These are phyloP conservation scores for Hypoxylon sp. DNA, from an alignment of 2,329 filamentous ascomycete genomes.

Conservation along the genomic window DNA sequence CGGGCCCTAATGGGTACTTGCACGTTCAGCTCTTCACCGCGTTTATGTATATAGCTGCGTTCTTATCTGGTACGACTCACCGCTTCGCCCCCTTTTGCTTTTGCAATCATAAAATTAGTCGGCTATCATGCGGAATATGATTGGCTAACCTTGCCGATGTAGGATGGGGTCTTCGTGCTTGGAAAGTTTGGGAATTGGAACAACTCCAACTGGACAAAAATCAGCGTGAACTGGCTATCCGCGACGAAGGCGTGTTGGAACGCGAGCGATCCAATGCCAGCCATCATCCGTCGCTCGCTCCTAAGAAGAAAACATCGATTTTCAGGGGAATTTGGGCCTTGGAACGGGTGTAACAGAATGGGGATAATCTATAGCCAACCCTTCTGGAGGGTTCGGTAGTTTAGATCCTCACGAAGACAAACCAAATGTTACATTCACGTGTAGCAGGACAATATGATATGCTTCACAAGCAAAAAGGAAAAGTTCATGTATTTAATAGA, in stretches of 20 bases:
- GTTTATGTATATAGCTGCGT: constrained; percentile 66
- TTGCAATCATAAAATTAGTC: background rate
- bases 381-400: no score
- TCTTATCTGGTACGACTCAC: constrained; percentile 52
- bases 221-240: constrained; percentile 43
- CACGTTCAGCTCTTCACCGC: constrained; percentile 67
- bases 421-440: no score
- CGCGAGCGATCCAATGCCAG: constrained; percentile 30
- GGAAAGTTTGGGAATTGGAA: constrained; percentile 54
- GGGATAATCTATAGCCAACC: background rate
- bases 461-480: no score
- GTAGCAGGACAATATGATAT: no score
- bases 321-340: constrained; percentile 41
- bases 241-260: constrained; percentile 39
- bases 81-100: background rate
- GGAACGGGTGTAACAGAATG: constrained; percentile 35
- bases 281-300: constrained; percentile 22
- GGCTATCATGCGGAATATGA: background rate
- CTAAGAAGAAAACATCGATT: constrained; percentile 33
- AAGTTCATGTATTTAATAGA: no score
- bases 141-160: constrained; percentile 6
- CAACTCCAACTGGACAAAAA: constrained; percentile 42
- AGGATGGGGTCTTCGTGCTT: constrained; percentile 55
- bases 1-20: constrained; percentile 57
- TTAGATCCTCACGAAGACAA: no score